These are phyloP conservation scores for Schizochytrium sp. DNA, from an alignment of 108 stramenopile genomes.

Conservation along the genomic window DNA sequence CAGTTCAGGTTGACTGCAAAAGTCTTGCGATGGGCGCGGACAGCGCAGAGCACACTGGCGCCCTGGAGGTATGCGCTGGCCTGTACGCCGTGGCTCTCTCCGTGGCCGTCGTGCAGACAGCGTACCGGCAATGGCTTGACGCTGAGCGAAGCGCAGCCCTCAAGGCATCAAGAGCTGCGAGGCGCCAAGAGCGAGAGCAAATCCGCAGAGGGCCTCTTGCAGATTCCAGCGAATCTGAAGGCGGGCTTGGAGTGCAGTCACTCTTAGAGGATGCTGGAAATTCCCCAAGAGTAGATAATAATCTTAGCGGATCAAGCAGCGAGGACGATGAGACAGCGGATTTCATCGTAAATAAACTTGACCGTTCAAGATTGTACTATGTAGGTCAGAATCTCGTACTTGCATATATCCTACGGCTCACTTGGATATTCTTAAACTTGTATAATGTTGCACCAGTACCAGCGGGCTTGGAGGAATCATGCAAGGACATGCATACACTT, in stretches of 20 bases:
- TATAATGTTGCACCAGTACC: not conserved
- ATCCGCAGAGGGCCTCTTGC: not conserved
- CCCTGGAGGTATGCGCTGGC: slow-evolving; percentile 27
- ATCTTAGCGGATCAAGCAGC: not conserved
- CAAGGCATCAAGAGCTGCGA: not conserved
- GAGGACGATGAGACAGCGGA: not conserved
- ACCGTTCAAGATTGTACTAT: slow-evolving; percentile 15
- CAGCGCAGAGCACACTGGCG: slow-evolving; percentile 4
- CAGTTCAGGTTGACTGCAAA: too few relatives aligned
- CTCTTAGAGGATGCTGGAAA: too few relatives aligned
- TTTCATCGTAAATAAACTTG: not conserved
- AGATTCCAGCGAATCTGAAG: too few relatives aligned
- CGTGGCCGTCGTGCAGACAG: slow-evolving; percentile 30
- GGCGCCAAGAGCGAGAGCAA: slow-evolving; percentile 10
- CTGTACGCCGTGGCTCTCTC: slow-evolving; percentile 39
- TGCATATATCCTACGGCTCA: slow-evolving; percentile 15
- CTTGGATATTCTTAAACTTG: not conserved
- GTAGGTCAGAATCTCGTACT: slow-evolving; percentile 40
- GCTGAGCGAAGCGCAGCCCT: slow-evolving; percentile 39
- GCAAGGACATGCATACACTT: slow-evolving; percentile 35
- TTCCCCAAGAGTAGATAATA: not conserved
- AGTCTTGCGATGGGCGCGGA: not conserved
- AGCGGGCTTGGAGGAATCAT: not conserved
- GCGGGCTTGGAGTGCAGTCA: too few relatives aligned
- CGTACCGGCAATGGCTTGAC: slow-evolving; percentile 54